These are phyloP conservation scores for Lanmaoa rubissima DNA, from an alignment of 768 basidiomycete genomes.

Conservation along the genomic window DNA sequence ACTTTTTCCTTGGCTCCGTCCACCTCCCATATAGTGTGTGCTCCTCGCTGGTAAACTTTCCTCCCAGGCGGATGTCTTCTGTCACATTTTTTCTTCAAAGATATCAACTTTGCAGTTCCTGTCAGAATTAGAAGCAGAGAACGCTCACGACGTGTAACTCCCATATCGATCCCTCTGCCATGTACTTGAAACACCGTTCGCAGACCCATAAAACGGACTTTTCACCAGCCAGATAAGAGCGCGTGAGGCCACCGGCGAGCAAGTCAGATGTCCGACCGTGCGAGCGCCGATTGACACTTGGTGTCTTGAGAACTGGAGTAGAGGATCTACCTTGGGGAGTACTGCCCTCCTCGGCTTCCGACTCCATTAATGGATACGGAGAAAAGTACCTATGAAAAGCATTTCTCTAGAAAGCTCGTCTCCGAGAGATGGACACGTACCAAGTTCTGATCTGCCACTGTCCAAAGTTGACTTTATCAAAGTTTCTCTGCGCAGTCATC, in stretches of 20 bases:
- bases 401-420: neutral
- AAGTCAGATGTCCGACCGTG: constrained; percentile 76
- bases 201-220: constrained; percentile 75
- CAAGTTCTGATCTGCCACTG: constrained; percentile 87
- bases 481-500: constrained; percentile 72
- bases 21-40: constrained; percentile 92
- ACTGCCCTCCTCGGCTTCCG: constrained; percentile 53
- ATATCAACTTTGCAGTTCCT: constrained; percentile 8
- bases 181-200: constrained; percentile 96
- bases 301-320: constrained; percentile 39
- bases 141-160: constrained; percentile 61
- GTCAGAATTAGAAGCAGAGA: constrained; percentile 4
- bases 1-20: constrained; percentile 88
- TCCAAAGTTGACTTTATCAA: constrained; percentile 84
- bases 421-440: constrained; percentile 42
- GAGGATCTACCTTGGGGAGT: constrained; percentile 25
- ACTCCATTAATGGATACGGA: constrained; percentile 79
- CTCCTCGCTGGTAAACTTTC: constrained; percentile 88
- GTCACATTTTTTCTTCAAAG: constrained; percentile 61
- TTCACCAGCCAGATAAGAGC: constrained; percentile 44
- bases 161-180: constrained; percentile 71
- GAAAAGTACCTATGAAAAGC: constrained; percentile 76
- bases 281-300: constrained; percentile 54
- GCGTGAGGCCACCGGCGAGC: constrained; percentile 58
- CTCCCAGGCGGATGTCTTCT: constrained; percentile 76